Evolutionary conservation across 192 early-diverging fungal genomes (phyloP).

Genomic region (Coemansia sp.): DNA sequence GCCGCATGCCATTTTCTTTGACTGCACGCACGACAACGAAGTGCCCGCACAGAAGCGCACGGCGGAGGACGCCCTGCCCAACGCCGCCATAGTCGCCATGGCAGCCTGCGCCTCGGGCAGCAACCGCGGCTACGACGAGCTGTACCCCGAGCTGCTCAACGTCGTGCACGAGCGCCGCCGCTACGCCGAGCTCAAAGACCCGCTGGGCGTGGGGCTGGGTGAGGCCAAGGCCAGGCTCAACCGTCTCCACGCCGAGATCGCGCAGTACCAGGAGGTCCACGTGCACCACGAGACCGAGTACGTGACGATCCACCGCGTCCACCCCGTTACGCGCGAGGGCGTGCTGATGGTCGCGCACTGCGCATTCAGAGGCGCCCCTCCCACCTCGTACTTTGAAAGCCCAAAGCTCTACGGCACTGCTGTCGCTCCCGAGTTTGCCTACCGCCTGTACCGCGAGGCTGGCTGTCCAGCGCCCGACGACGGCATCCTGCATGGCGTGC

Average conservation of each 20-base stretch:
- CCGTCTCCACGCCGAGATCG: slow-evolving; percentile 80
- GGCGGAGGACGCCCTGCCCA: slow-evolving; percentile 89
- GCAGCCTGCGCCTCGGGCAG: slow-evolving; percentile 91
- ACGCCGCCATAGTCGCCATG: slow-evolving; percentile 90
- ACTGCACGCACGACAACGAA: slow-evolving; percentile 99
- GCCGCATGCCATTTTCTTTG: slow-evolving; percentile 97
- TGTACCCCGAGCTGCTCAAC: slow-evolving; percentile 87
- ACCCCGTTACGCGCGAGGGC: slow-evolving; percentile 89
- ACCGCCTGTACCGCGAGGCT: slow-evolving; percentile 56
- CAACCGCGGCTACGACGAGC: slow-evolving; percentile 97
- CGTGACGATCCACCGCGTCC: slow-evolving; percentile 90
- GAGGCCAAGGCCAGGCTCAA: slow-evolving; percentile 73
- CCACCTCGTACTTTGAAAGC: slow-evolving; percentile 52
- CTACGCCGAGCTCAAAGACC: slow-evolving; percentile 69
- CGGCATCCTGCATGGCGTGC: slow-evolving; percentile 63
- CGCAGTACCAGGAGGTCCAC: slow-evolving; percentile 88
- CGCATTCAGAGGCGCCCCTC: slow-evolving; percentile 68
- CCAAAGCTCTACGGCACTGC: slow-evolving; percentile 64
- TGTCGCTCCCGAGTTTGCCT: slow-evolving; percentile 61
- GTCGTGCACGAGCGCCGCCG: slow-evolving; percentile 84
- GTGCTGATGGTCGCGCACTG: slow-evolving; percentile 90
- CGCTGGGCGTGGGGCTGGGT: slow-evolving; percentile 61
- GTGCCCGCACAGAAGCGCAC: slow-evolving; percentile 91
- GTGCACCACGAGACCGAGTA: slow-evolving; percentile 97
- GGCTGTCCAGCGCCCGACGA: slow-evolving; percentile 8